These are phyloP conservation scores for Solanum etuberosum DNA, from an alignment of 257 asterid genomes.

Conservation along the genomic window DNA sequence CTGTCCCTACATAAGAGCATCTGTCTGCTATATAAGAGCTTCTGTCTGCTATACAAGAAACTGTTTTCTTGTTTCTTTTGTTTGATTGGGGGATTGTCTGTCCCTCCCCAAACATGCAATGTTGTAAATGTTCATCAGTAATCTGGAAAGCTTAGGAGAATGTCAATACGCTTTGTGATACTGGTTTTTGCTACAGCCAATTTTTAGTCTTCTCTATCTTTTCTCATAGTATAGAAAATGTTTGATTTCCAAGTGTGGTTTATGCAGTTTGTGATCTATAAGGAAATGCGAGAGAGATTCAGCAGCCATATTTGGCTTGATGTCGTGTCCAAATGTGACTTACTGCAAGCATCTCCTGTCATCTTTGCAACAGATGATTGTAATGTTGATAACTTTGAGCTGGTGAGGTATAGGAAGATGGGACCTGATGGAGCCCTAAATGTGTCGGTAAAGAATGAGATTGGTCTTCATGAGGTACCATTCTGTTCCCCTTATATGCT, in stretches of 20 bases:
- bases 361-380: slow-evolving; percentile 61
- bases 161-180: not conserved
- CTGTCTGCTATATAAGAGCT: not conserved
- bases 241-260: not conserved
- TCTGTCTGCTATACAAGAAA: not conserved
- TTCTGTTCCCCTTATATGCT: slow-evolving; percentile 1
- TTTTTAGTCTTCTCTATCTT: not conserved
- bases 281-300: slow-evolving; percentile 82
- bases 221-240: not conserved
- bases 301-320: slow-evolving; percentile 86
- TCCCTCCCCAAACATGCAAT: not conserved
- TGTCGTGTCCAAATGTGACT: slow-evolving; percentile 83
- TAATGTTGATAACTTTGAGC: slow-evolving; percentile 41
- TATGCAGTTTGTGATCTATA: slow-evolving; percentile 65
- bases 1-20: not conserved
- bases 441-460: slow-evolving; percentile 61
- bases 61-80: not conserved
- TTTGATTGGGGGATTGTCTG: not conserved
- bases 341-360: slow-evolving; percentile 58
- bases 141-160: not conserved
- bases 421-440: slow-evolving; percentile 85
- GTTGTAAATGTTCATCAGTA: not conserved
- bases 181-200: not conserved
- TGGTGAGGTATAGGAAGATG: slow-evolving; percentile 56
- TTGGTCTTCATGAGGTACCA: slow-evolving; percentile 63